phyloP scores from a whole-genome alignment of 2,329 filamentous ascomycete genomes.

The Xylaria sp. region DNA sequence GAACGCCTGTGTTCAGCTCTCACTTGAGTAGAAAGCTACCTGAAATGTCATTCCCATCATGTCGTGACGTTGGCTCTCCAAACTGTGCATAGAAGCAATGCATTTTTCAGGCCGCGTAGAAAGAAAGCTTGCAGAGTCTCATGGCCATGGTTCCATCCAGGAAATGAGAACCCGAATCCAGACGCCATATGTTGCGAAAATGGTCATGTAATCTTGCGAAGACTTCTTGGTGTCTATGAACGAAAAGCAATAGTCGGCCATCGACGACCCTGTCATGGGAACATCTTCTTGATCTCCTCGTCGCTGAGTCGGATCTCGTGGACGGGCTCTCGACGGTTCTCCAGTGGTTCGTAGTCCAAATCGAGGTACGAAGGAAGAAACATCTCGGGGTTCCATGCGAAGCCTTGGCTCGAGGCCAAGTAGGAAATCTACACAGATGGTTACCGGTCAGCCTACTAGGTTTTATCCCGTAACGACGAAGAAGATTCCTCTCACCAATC shows the following conservation, averaged over 20 bases:
- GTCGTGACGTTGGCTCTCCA: slow-evolving; percentile 40
- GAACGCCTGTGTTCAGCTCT: slow-evolving; percentile 24
- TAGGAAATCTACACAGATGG: slow-evolving; percentile 73
- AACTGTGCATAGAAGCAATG: slow-evolving; percentile 33
- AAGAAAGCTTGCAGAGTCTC: slow-evolving; percentile 38
- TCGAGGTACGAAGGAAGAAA: slow-evolving; percentile 83
- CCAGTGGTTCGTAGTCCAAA: slow-evolving; percentile 77
- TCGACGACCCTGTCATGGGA: slow-evolving; percentile 62
- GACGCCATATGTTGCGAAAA: slow-evolving; percentile 49
- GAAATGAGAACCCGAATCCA: slow-evolving; percentile 47
- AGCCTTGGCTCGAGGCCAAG: slow-evolving; percentile 81
- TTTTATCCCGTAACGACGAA: not conserved
- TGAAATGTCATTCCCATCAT: slow-evolving; percentile 39
- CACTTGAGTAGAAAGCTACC: slow-evolving; percentile 11
- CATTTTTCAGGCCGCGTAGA: slow-evolving; percentile 38
- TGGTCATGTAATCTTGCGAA: slow-evolving; percentile 48
- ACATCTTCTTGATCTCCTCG: slow-evolving; percentile 76
- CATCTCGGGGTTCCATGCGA: slow-evolving; percentile 87
- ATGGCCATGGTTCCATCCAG: slow-evolving; percentile 47
- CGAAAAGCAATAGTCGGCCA: slow-evolving; percentile 33
- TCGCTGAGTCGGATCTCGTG: slow-evolving; percentile 81
- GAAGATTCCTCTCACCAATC: slow-evolving; percentile 65
- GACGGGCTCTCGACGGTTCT: slow-evolving; percentile 79
- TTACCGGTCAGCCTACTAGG: slow-evolving; percentile 37
- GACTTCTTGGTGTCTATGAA: slow-evolving; percentile 46